Evolutionary conservation across 192 early-diverging fungal genomes (phyloP), one percentile per base, ranked within the genome.

Genomic region (Umbelopsis isabellina): DNA sequence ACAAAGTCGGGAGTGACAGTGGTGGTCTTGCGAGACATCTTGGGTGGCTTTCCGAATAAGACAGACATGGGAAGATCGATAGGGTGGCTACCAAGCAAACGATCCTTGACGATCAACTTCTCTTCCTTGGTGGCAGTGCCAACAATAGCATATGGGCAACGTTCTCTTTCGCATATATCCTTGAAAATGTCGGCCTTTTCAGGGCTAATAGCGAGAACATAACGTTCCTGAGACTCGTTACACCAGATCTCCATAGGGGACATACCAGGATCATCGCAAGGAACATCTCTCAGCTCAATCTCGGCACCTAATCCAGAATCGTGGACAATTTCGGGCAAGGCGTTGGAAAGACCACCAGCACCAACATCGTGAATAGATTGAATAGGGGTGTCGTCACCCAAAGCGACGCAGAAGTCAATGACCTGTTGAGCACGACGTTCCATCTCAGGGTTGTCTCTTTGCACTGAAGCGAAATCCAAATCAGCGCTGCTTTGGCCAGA

Each of bases 191-290:
- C 82, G 71, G 95, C 75, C 61, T 83, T 85, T 65, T 89, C 86
- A 2, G 90, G 86, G 45, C 77, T 66, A 4, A 99, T 90, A 1
- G 97, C 97, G 67, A 97, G 80, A n/a, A 99, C 98, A 72, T 99
- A 99, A 61, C 98, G 91, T 79, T 99, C 98, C 81, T 99, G 98
- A 48, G 93, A 90, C 82, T 99, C 98, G 50, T 99, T 99, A 84
- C 98, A 99, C 98, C 98, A 99, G 51, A 99, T 97, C 79, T 98
- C 98, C 98, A 99, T 98, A n/a, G 98, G 98, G 53, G 93, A 95
- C 92, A 99, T 92, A 58, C 90, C 80, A 12, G 89, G 85, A 71
- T 99, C 98, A 72, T 94, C 96, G 68, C 87, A 90, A 22, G 93
- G 95, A 53, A 99, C 91, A 45, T 92, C 88, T 44, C 97, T 93